Conservation (phyloP, 2,329 filamentous ascomycete genomes). For the Cladosporium oxysporum region DNA sequence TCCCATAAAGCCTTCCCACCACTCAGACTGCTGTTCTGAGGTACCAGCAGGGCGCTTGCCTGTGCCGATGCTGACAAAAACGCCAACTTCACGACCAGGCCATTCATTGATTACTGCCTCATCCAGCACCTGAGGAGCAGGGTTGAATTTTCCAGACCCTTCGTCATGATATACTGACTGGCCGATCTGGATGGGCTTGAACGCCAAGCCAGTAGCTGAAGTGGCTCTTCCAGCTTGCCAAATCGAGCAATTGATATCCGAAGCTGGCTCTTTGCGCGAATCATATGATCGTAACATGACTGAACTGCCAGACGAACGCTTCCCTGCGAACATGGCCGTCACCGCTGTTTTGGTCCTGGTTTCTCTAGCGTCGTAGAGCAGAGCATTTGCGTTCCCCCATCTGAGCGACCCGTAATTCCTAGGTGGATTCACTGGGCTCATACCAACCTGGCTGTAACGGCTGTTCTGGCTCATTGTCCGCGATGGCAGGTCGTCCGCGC, state of each 20-base stretch:
- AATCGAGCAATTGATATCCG: constrained; percentile 91
- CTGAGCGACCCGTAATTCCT: constrained; percentile 55
- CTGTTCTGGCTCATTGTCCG: constrained; percentile 79
- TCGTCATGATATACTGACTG: constrained; percentile 95
- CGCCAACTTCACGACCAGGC: constrained; percentile 88
- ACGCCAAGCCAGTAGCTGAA: constrained; percentile 83
- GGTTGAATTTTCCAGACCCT: constrained; percentile 88
- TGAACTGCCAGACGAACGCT: constrained; percentile 65
- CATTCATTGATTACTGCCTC: constrained; percentile 92
- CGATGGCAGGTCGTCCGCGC: constrained; percentile 41
- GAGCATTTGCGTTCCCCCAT: constrained; percentile 80
- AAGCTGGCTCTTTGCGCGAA: constrained; percentile 84
- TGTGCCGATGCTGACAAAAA: constrained; percentile 92
- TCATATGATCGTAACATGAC: constrained; percentile 85
- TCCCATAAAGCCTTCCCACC: constrained; percentile 86
- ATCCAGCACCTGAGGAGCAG: constrained; percentile 79
- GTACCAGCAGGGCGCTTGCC: constrained; percentile 77
- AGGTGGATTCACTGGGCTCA: constrained; percentile 60
- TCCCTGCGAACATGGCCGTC: constrained; percentile 87
- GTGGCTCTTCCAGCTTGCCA: constrained; percentile 98
- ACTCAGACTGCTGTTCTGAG: constrained; percentile 64
- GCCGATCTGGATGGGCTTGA: constrained; percentile 93
- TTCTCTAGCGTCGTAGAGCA: constrained; percentile 84
- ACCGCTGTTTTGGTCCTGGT: constrained; percentile 73
- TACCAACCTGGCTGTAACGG: constrained; percentile 74